Percentiles rank a stretch among this genome's conserved stretches.
Evolutionary conservation across 208 protist species (phyloP).

Genomic region (Trypanosoma theileri): DNA sequence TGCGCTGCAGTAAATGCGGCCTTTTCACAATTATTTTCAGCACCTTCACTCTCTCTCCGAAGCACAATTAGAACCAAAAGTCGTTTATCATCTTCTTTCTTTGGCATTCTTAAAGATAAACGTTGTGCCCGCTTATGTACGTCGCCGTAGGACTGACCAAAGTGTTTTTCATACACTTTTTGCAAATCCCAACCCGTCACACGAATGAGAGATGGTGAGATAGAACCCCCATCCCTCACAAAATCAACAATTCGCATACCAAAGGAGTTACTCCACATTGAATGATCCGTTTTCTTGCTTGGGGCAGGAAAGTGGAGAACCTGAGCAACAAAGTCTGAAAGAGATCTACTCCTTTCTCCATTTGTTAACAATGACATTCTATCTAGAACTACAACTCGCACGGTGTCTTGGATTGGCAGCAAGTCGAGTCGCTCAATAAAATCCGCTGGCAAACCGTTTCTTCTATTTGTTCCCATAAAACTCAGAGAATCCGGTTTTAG

Average conservation of each 20-base stretch:
- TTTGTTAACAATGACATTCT: neutral
- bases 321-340: constrained; percentile 15
- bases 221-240: neutral
- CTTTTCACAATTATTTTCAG: neutral
- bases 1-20: constrained; percentile 9
- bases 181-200: constrained; percentile 20
- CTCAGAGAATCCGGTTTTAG: constrained; percentile 10
- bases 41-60: neutral
- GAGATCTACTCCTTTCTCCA: neutral
- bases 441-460: neutral
- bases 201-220: neutral
- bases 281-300: neutral
- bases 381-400: constrained; percentile 17
- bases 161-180: constrained; percentile 25
- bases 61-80: constrained; percentile 20
- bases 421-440: constrained; percentile 8
- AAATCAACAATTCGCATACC: constrained; percentile 20
- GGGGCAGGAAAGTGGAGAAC: constrained; percentile 26
- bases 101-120: too few species aligned
- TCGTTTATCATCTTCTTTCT: constrained; percentile 1
- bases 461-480: constrained; percentile 3
- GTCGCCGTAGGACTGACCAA: neutral
- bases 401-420: constrained; percentile 2
- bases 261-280: constrained; percentile 5
- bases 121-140: neutral